Evolutionary conservation across 2,329 filamentous ascomycete genomes (phyloP).

Genomic region (Rhinocladiella similis): DNA sequence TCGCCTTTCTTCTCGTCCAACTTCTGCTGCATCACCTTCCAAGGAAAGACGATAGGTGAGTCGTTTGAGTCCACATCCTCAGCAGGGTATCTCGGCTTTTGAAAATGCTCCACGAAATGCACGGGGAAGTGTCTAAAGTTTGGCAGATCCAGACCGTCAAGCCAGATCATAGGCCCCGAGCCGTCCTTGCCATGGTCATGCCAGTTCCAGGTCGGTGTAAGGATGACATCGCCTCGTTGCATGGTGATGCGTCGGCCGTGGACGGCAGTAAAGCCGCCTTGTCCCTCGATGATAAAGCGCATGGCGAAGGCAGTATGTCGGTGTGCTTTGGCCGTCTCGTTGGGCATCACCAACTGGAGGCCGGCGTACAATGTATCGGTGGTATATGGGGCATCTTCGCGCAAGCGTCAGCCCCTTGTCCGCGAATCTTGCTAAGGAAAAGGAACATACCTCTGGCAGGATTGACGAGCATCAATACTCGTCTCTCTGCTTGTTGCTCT

Average conservation of each 20-base stretch:
- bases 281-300: constrained; percentile 60
- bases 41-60: constrained; percentile 50
- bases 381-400: constrained; percentile 50
- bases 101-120: constrained; percentile 56
- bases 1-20: constrained; percentile 40
- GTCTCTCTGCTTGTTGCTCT: constrained; percentile 40
- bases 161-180: constrained; percentile 56
- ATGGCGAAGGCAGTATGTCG: constrained; percentile 58
- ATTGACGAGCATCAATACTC: constrained; percentile 46
- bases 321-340: constrained; percentile 57
- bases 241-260: constrained; percentile 56
- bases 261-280: constrained; percentile 58
- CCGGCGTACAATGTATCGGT: constrained; percentile 61
- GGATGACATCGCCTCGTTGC: constrained; percentile 55
- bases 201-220: constrained; percentile 61
- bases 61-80: constrained; percentile 37
- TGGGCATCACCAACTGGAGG: constrained; percentile 58
- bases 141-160: constrained; percentile 58
- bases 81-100: constrained; percentile 51
- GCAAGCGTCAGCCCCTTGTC: background rate
- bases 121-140: constrained; percentile 53
- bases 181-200: constrained; percentile 63
- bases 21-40: constrained; percentile 45
- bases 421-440: background rate
- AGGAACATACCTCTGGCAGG: constrained; percentile 35